Evolutionary conservation across 331 rosid species (phyloP).

Genomic region (Ulmus americana): DNA sequence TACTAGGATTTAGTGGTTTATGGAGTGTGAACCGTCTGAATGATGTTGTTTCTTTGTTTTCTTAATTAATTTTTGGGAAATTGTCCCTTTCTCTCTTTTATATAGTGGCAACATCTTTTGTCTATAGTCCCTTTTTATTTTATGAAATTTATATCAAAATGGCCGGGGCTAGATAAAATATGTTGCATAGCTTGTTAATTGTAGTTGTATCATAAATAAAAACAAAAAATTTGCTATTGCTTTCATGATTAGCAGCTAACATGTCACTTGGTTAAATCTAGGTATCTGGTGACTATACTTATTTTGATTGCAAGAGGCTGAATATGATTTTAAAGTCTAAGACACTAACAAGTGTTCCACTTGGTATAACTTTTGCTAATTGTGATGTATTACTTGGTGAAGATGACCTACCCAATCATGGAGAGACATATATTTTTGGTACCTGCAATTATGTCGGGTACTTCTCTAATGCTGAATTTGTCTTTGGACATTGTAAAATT

Average conservation of each 20-base stretch:
- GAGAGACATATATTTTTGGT: slow-evolving; percentile 77
- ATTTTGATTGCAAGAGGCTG: slow-evolving; percentile 91
- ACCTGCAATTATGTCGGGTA: slow-evolving; percentile 66
- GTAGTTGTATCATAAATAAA: too few species aligned
- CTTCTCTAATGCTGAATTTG: slow-evolving; percentile 36
- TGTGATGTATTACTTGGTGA: slow-evolving; percentile 64
- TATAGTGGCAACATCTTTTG: not conserved
- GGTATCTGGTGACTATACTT: slow-evolving; percentile 94
- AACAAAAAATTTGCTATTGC: not conserved
- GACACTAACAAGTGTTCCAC: slow-evolving; percentile 55
- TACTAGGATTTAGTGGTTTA: not conserved
- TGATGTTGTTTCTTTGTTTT: not conserved
- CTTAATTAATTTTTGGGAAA: not conserved
- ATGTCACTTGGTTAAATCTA: slow-evolving; percentile 25
- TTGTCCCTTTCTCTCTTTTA: not conserved
- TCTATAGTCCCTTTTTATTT: not conserved
- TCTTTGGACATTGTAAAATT: slow-evolving; percentile 36
- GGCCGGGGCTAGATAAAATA: too few species aligned
- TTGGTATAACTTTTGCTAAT: slow-evolving; percentile 69
- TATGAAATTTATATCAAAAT: too few species aligned
- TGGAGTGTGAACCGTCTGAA: not conserved
- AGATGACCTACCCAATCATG: slow-evolving; percentile 44
- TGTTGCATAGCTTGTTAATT: too few species aligned
- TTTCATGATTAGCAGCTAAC: slow-evolving; percentile 25
- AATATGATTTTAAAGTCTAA: slow-evolving; percentile 55